A percentile compares a stretch with the other conserved stretches of the same genome.
Conservation (phyloP, 2,329 filamentous ascomycete genomes). For the Stenocarpella maydis region DNA sequence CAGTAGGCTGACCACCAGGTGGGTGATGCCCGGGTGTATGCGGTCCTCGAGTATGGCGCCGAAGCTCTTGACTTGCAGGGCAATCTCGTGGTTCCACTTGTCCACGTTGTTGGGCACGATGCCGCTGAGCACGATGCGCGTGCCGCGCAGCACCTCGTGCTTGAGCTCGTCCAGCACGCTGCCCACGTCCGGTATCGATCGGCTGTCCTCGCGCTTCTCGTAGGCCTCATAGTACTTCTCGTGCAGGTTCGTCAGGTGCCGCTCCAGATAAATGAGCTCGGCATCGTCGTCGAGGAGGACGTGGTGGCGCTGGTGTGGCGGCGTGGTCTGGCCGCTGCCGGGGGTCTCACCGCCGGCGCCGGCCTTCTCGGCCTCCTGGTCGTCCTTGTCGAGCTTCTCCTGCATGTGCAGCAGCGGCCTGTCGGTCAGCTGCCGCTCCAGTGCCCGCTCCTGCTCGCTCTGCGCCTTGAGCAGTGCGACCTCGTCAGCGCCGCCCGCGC, state of each 20-base stretch:
- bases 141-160: slow-evolving; percentile 74
- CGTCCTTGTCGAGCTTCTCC: slow-evolving; percentile 86
- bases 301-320: slow-evolving; percentile 68
- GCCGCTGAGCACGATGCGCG: slow-evolving; percentile 87
- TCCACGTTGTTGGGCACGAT: slow-evolving; percentile 85
- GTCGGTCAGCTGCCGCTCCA: slow-evolving; percentile 89
- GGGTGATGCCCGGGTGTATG: slow-evolving; percentile 71
- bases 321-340: slow-evolving; percentile 36
- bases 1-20: slow-evolving; percentile 75
- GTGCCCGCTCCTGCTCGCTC: slow-evolving; percentile 82
- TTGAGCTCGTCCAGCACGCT: slow-evolving; percentile 86
- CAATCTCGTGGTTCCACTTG: slow-evolving; percentile 83
- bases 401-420: slow-evolving; percentile 92
- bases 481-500: slow-evolving; percentile 77
- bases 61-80: slow-evolving; percentile 85
- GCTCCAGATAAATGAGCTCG: slow-evolving; percentile 80
- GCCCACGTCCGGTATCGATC: slow-evolving; percentile 83
- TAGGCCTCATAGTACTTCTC: slow-evolving; percentile 84
- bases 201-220: slow-evolving; percentile 63
- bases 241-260: slow-evolving; percentile 80
- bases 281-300: slow-evolving; percentile 87
- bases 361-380: slow-evolving; percentile 66
- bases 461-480: slow-evolving; percentile 75
- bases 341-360: slow-evolving; percentile 53
- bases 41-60: slow-evolving; percentile 71